Evolutionary conservation across 108 stramenopile species (phyloP).

Genomic region (Halocafeteria seosinensis): DNA sequence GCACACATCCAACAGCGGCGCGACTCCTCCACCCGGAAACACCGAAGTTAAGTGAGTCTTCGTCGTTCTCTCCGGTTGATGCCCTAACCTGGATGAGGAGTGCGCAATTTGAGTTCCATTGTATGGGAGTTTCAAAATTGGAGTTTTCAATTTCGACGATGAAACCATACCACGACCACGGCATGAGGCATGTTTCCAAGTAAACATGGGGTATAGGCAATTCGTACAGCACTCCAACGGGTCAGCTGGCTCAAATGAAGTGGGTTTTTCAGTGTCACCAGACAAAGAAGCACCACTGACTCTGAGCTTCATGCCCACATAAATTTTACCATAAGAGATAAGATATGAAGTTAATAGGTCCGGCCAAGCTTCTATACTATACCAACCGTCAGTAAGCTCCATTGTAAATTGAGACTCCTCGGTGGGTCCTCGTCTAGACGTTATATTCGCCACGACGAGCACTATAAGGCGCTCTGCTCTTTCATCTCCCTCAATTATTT

Average conservation of each 20-base stretch:
- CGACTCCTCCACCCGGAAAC: too few relatives aligned
- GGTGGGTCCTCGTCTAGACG: background rate
- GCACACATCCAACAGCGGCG: too few relatives aligned
- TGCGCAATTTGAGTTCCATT: too few relatives aligned
- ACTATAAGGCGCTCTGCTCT: background rate
- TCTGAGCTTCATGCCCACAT: background rate
- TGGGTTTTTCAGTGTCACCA: background rate
- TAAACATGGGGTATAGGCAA: background rate
- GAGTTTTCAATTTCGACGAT: background rate
- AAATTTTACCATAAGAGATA: background rate
- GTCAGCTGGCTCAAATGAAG: too few relatives aligned
- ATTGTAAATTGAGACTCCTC: background rate
- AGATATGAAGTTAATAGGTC: background rate
- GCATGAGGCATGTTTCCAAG: background rate
- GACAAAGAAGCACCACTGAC: background rate
- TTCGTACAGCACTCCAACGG: background rate
- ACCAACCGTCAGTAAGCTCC: background rate
- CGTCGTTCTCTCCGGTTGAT: too few relatives aligned
- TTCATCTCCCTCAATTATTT: background rate
- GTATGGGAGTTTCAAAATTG: slow-evolving; percentile 19
- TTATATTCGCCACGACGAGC: background rate
- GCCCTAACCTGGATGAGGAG: too few relatives aligned
- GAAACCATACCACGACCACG: background rate
- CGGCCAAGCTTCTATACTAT: background rate
- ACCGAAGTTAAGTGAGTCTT: too few relatives aligned